phyloP scores from a whole-genome alignment of 371 early-diverging fungal species.

The Mortierella sp. region DNA sequence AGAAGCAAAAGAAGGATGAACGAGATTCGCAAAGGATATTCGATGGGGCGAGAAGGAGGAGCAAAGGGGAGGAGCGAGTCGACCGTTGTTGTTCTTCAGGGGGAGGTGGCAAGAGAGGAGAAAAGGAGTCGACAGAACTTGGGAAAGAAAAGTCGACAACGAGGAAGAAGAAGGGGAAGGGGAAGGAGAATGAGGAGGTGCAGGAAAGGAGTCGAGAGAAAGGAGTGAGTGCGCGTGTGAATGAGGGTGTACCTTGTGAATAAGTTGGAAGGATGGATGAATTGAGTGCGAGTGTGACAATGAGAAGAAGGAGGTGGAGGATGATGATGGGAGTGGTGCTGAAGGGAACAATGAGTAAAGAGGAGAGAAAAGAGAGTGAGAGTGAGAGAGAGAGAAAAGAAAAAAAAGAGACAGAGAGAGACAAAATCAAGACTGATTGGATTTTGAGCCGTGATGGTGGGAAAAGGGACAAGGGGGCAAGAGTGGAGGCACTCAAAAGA shows the following conservation, averaged over 20 bases:
- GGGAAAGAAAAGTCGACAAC: not conserved
- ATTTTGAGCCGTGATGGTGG: not conserved
- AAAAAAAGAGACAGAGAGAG: not conserved
- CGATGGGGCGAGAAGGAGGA: not conserved
- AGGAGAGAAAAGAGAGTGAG: not conserved
- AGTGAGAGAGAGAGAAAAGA: not conserved
- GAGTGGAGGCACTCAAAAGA: too few species aligned
- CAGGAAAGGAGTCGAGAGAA: not conserved
- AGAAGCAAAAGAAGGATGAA: not conserved
- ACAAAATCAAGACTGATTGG: not conserved
- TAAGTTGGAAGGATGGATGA: not conserved
- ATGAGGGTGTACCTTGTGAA: not conserved
- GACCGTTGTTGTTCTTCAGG: constrained; percentile 10
- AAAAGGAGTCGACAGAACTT: not conserved
- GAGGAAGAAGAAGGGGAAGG: not conserved
- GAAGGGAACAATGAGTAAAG: not conserved
- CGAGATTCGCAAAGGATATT: not conserved
- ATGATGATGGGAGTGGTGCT: not conserved
- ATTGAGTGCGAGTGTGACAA: not conserved
- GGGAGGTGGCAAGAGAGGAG: not conserved
- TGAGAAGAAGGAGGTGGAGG: not conserved
- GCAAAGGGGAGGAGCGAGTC: not conserved
- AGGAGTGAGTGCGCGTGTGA: not conserved
- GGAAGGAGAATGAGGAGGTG: not conserved
- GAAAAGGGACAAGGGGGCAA: not conserved